Evolutionary conservation across 2,329 filamentous ascomycete species (phyloP), one percentile per base, ranked within the genome.

Genomic region (Triangularia setosa): DNA sequence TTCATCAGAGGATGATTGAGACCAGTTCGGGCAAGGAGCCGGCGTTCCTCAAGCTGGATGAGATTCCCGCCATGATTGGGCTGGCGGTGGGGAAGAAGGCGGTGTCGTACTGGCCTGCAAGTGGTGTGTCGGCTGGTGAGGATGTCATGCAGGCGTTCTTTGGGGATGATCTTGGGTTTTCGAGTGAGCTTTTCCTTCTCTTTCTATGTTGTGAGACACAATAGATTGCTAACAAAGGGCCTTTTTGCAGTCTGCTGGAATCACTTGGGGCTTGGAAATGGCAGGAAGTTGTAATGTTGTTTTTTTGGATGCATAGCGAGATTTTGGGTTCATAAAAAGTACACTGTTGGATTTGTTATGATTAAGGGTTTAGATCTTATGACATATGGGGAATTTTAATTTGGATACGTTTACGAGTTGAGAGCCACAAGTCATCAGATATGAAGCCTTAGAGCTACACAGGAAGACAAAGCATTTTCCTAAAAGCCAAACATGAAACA

Each of bases 81-180:
- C 76, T 93, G 2, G 90, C 90, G 0, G 81, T 93, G 1, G 90
- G 90, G 33, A 88, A 87, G 74, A 85, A 87, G 71, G 90, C 87
- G 1, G 80, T 92, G 1, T 83, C 84, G 1, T 91, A 87, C 69
- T 83, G 82, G 54, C 81, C 84, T 0, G 80, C 80, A 0, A 79
- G 77, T 1, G 88, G 88, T 0, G 84, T 86, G 53, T 79, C 79
- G 25, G 81, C 79, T 52, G 89, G 89, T 0, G 83, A 86, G 65
- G 86, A 91, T 58, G 79, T 90, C 12, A 82, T 87, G 80, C 74
- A 85, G 68, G 75, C 77, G 4, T 89, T 88, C 72, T 92, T 93
- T 74, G 83, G 85, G 18, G 80, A 89, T 60, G 90, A 92, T 71
- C 77, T 93, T 62, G 90, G 84, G 0, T 87, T 87, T 70, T 60